Evolutionary conservation across 164 flowering plant genomes (phyloP).

Genomic region (Saururus chinensis): DNA sequence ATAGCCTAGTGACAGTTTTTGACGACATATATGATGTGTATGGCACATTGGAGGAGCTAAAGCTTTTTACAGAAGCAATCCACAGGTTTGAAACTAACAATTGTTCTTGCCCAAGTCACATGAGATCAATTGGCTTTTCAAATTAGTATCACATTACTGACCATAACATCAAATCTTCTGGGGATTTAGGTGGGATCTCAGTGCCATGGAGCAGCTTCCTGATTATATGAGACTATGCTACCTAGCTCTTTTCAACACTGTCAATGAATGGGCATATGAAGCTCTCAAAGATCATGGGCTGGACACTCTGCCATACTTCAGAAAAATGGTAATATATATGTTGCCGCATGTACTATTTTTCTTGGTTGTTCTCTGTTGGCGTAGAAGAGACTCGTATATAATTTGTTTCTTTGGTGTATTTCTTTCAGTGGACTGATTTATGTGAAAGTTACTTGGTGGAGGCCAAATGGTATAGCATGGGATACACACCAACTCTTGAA

Average conservation of each 20-base stretch:
- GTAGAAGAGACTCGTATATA: not conserved
- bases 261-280: not conserved
- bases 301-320: not conserved
- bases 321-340: not conserved
- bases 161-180: slow-evolving; percentile 3
- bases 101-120: not conserved
- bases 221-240: slow-evolving; percentile 6
- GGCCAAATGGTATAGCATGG: slow-evolving; percentile 29
- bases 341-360: not conserved
- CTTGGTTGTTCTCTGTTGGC: not conserved
- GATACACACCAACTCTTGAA: slow-evolving; percentile 23
- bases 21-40: slow-evolving; percentile 6
- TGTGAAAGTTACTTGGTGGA: slow-evolving; percentile 29
- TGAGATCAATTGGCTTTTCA: not conserved
- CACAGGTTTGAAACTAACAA: not conserved
- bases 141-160: slow-evolving; percentile 6
- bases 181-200: slow-evolving; percentile 4
- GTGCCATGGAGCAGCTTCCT: slow-evolving; percentile 1
- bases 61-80: slow-evolving; percentile 1
- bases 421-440: slow-evolving; percentile 35
- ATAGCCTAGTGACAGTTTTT: slow-evolving; percentile 16
- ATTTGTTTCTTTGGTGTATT: too few relatives aligned
- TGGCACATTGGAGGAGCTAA: slow-evolving; percentile 1
- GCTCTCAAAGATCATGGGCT: slow-evolving; percentile 1
- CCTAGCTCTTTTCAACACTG: slow-evolving; percentile 3